Percentiles rank a stretch among this genome's conserved stretches.
Conservation (phyloP, 768 basidiomycete species). For the Cystobasidium ongulense region DNA sequence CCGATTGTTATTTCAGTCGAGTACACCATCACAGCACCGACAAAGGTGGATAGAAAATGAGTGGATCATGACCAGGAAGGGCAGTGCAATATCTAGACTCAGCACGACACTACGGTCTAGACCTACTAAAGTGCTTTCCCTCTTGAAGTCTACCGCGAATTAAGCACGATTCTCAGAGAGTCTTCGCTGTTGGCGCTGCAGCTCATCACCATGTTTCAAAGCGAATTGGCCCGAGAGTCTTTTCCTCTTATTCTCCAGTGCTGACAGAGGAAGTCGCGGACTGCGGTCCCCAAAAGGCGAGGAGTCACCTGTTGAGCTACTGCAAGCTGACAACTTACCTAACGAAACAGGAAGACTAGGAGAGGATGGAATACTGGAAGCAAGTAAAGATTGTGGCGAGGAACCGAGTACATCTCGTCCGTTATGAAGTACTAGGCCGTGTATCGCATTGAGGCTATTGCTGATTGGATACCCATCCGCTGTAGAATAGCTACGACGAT, state of each 20-base stretch:
- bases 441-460: not conserved
- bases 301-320: not conserved
- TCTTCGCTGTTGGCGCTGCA: not conserved
- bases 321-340: not conserved
- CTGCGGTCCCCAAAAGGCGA: not conserved
- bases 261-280: not conserved
- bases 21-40: no score
- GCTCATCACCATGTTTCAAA: slow-evolving; percentile 18
- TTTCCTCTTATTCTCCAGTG: not conserved
- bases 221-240: not conserved
- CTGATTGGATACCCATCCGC: not conserved
- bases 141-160: no score
- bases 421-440: not conserved
- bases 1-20: no score
- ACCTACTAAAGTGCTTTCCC: no score
- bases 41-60: no score
- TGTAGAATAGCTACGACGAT: not conserved
- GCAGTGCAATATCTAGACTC: no score
- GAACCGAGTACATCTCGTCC: not conserved
- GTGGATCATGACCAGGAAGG: no score
- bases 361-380: slow-evolving; percentile 12
- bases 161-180: not conserved
- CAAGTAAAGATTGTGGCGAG: not conserved
- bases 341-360: not conserved
- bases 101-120: no score